Conservation (phyloP, 495 filamentous ascomycete genomes). For the Hypoxylon perforatum region DNA sequence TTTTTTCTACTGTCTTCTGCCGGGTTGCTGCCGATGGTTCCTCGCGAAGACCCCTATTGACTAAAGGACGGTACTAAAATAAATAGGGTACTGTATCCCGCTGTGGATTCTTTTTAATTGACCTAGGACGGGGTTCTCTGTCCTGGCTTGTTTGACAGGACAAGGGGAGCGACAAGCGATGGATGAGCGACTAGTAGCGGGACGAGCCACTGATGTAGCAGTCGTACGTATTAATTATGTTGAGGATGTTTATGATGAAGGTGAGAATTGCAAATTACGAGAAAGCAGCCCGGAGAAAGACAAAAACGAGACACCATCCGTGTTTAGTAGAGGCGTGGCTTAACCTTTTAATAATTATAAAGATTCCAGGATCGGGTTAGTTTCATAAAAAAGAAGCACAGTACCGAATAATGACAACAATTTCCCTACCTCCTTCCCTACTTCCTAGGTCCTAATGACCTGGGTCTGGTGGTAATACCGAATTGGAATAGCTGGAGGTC, state of each 20-base stretch:
- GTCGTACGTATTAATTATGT: slow-evolving; percentile 23
- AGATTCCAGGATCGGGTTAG: slow-evolving; percentile 21
- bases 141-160: slow-evolving; percentile 37
- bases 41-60: slow-evolving; percentile 33
- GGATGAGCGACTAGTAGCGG: slow-evolving; percentile 18
- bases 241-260: slow-evolving; percentile 5
- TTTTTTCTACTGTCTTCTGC: slow-evolving; percentile 15
- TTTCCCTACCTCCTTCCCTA: slow-evolving; percentile 3
- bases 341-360: slow-evolving; percentile 29
- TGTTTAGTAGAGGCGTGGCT: slow-evolving; percentile 26
- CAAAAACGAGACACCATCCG: slow-evolving; percentile 15
- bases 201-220: slow-evolving; percentile 17
- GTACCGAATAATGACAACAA: too few relatives aligned
- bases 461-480: slow-evolving; percentile 20
- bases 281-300: not conserved
- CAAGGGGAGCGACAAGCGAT: slow-evolving; percentile 31
- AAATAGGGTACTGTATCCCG: slow-evolving; percentile 16
- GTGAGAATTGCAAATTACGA: slow-evolving; percentile 6
- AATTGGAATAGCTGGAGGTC: slow-evolving; percentile 30
- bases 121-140: slow-evolving; percentile 31
- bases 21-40: slow-evolving; percentile 7
- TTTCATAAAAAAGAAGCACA: slow-evolving; percentile 17
- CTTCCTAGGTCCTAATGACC: slow-evolving; percentile 16
- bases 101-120: slow-evolving; percentile 33
- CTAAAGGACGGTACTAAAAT: slow-evolving; percentile 29